These are phyloP conservation scores for Spergularia bocconei DNA, from an alignment of 148 eudicot species.

Conservation along the genomic window DNA sequence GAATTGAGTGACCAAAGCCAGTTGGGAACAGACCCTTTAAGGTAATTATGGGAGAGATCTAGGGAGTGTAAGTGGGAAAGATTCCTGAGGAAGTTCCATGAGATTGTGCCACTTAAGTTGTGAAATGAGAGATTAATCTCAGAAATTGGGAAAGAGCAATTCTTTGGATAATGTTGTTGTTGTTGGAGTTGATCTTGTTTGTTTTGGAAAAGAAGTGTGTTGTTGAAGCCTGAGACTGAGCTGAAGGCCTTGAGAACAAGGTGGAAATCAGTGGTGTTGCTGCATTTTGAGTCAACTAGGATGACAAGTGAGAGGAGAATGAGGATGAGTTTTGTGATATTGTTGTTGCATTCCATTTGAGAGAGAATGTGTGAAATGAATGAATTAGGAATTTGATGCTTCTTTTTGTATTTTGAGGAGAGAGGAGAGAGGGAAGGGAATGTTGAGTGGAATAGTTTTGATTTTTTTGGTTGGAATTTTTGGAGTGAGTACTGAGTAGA, in stretches of 20 bases:
- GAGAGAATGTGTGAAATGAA: background rate
- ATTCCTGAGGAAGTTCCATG: conserved; percentile 61
- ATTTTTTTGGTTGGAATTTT: conserved; percentile 21
- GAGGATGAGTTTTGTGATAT: background rate
- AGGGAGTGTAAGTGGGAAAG: conserved; percentile 48
- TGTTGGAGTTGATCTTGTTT: too few relatives aligned
- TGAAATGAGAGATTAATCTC: conserved; percentile 50
- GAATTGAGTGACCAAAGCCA: conserved; percentile 45
- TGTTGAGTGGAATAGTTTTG: conserved; percentile 1
- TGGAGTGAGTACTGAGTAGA: conserved; percentile 26
- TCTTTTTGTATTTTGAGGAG: background rate
- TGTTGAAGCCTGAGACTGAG: conserved; percentile 56
- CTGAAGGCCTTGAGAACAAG: conserved; percentile 58
- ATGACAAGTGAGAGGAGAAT: conserved; percentile 7
- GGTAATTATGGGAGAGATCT: conserved; percentile 71
- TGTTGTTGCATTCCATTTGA: conserved; percentile 13
- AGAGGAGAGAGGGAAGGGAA: background rate
- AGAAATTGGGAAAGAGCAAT: conserved; percentile 30
- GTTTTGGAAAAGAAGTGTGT: conserved; percentile 30
- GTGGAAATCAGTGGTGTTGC: conserved; percentile 27
- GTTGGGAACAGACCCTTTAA: conserved; percentile 60
- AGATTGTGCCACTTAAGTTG: conserved; percentile 56
- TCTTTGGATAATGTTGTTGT: background rate
- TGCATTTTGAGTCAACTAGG: conserved; percentile 15
- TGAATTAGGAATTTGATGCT: background rate